Evolutionary conservation across 441 rosid genomes (phyloP), one percentile per base, ranked within the genome.

Genomic region (Biscutella laevigata): DNA sequence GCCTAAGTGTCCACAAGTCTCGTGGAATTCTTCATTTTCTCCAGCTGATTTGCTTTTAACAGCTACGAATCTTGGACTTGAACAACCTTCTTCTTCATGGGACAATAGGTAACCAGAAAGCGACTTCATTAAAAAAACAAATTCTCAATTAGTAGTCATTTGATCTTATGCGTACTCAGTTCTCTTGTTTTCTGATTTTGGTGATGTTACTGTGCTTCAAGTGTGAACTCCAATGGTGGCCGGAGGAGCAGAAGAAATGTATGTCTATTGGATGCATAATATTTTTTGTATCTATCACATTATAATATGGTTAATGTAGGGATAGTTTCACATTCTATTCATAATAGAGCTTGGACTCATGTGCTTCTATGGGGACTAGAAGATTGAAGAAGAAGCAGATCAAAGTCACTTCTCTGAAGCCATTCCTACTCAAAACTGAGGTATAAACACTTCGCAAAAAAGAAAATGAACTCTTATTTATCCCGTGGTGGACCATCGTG

Each of bases 371-470:
- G 64, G 77, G 75, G 16, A 73, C 83, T 50, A 79, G 82, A 22
- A 74, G 75, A 70, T 75, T 74, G 76, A 83, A 73, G 72, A 85
- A 81, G 69, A 73, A 75, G 57, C 86, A 83, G 64, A 70, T 58
- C 13, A 86, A 68, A 74, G 68, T 54, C 56, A 82, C 94, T 0
- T 54, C 76, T 53, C 77, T 53, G 48, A 85, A 71, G 61, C 98
- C 98, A 40, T 88, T 92, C 51, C 74, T 74, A 59, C 79, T 92
- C 10, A 82, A 82, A 72, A 88, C 98, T 42, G 95, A 92, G 85
- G 96, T 88, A 64, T 11, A 25, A 59, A n/a, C n/a, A 21, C 10
- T 43, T n/a, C 0, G 0, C 22, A 35, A n/a, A n/a, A n/a, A n/a
- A n/a, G n/a, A n/a, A n/a, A n/a, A n/a, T n/a, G n/a, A n/a, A n/a